Evolutionary conservation across 2,329 filamentous ascomycete species (phyloP).

Genomic region (Aschersonia sp.): DNA sequence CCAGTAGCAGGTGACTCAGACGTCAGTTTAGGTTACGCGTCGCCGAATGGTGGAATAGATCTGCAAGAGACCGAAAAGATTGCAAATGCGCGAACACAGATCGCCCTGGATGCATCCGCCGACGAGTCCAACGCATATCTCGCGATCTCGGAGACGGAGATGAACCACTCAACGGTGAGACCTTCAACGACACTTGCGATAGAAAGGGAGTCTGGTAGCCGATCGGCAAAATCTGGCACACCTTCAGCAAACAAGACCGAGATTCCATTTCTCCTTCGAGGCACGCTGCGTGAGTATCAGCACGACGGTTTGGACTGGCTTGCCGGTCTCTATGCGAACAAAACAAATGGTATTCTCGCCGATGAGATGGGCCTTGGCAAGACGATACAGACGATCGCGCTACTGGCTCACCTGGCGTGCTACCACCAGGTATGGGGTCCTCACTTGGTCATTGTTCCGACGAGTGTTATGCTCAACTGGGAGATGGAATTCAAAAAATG

Average conservation of each 20-base stretch:
- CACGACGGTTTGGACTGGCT: constrained; percentile 97
- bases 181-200: constrained; percentile 19
- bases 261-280: constrained; percentile 70
- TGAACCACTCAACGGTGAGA: too few relatives aligned
- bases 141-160: too few relatives aligned
- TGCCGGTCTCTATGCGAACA: constrained; percentile 77
- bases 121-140: too few relatives aligned
- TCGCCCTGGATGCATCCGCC: too few relatives aligned
- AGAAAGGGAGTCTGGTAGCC: constrained; percentile 13
- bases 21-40: too few relatives aligned
- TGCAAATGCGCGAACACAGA: too few relatives aligned
- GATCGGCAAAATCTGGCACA: constrained; percentile 18
- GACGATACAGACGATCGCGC: constrained; percentile 92
- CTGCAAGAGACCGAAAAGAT: too few relatives aligned
- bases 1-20: too few relatives aligned
- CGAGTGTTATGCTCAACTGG: constrained; percentile 98
- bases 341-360: constrained; percentile 89
- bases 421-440: constrained; percentile 88
- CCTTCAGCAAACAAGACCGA: constrained; percentile 45
- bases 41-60: too few relatives aligned
- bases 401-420: constrained; percentile 84
- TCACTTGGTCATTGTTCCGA: constrained; percentile 89
- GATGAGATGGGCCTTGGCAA: constrained; percentile 99
- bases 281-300: constrained; percentile 86
- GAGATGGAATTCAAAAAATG: constrained; percentile 99